Conservation (phyloP, 495 filamentous ascomycete genomes). For the Penicillium longicatenatum region DNA sequence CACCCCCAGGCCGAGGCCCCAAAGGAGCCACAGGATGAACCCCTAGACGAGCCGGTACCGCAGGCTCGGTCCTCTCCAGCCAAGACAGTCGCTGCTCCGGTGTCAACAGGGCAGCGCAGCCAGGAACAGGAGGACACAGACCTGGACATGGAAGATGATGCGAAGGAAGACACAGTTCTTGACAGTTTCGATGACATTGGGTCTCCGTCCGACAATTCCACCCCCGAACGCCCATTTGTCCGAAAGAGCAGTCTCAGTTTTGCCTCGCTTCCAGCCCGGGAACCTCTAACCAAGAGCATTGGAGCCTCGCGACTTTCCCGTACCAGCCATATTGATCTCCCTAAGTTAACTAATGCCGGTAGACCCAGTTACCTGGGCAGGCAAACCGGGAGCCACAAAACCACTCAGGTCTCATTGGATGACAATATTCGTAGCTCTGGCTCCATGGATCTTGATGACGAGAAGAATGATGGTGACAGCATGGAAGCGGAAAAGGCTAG, state of each 20-base stretch:
- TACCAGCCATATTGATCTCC: slow-evolving; percentile 76
- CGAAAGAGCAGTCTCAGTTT: slow-evolving; percentile 95
- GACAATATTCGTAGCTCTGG: slow-evolving; percentile 49
- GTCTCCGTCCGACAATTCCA: slow-evolving; percentile 64
- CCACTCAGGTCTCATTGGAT: slow-evolving; percentile 18
- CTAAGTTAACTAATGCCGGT: slow-evolving; percentile 42
- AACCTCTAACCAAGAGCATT: slow-evolving; percentile 81
- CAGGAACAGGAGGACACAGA: slow-evolving; percentile 21
- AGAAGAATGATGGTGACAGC: slow-evolving; percentile 42
- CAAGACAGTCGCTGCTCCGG: slow-evolving; percentile 15
- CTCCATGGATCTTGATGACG: slow-evolving; percentile 61
- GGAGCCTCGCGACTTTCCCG: slow-evolving; percentile 70
- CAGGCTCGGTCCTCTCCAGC: slow-evolving; percentile 20
- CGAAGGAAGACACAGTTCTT: slow-evolving; percentile 51
- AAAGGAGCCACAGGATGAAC: not conserved
- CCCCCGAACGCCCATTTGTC: slow-evolving; percentile 60
- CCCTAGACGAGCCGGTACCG: slow-evolving; percentile 7
- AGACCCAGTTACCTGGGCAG: slow-evolving; percentile 61
- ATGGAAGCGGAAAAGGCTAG: slow-evolving; percentile 40
- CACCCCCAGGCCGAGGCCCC: not conserved
- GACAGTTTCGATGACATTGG: slow-evolving; percentile 58
- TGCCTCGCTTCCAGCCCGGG: slow-evolving; percentile 85
- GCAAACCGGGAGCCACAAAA: slow-evolving; percentile 42
- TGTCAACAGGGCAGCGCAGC: not conserved
- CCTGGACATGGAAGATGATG: slow-evolving; percentile 22